A percentile compares a stretch with the other conserved stretches of the same genome.
Conservation (phyloP, 108 stramenopile species). For the Conticribra guillardii region DNA sequence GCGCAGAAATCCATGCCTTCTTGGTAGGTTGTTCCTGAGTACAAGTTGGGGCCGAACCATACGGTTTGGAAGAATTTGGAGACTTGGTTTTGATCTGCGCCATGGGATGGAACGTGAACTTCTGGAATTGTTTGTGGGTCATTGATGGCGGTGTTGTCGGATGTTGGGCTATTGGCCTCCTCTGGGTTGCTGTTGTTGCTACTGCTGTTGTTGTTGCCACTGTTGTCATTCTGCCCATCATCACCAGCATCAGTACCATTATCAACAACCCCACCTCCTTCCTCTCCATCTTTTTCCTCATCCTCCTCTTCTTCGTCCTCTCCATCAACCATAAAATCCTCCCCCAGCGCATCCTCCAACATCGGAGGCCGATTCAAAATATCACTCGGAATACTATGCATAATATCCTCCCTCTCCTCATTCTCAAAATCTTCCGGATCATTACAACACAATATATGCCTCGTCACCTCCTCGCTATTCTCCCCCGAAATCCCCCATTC, state of each 20-base stretch:
- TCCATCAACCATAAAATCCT: neutral
- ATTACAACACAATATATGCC: constrained; percentile 16
- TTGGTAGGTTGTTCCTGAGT: constrained; percentile 12
- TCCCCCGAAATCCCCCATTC: constrained; percentile 8
- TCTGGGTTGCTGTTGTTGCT: no score
- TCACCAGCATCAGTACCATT: no score
- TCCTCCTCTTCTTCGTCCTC: no score
- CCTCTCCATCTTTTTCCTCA: no score
- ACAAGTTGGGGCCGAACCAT: constrained; percentile 1
- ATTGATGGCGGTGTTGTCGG: neutral
- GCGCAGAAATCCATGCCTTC: constrained; percentile 13
- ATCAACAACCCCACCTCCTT: no score
- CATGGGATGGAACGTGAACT: no score
- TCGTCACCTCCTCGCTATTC: constrained; percentile 6
- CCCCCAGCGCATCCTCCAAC: neutral
- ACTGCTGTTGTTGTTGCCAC: no score
- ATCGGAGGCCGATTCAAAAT: neutral
- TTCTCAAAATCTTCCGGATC: neutral
- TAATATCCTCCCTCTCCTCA: neutral
- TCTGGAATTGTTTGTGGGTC: neutral
- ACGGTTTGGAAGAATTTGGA: neutral
- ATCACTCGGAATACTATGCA: constrained; percentile 1
- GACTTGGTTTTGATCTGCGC: neutral
- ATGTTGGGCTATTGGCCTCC: neutral
- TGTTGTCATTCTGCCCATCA: no score